Conservation (phyloP, 148 eudicot species). For the Amaranthus palmeri region DNA sequence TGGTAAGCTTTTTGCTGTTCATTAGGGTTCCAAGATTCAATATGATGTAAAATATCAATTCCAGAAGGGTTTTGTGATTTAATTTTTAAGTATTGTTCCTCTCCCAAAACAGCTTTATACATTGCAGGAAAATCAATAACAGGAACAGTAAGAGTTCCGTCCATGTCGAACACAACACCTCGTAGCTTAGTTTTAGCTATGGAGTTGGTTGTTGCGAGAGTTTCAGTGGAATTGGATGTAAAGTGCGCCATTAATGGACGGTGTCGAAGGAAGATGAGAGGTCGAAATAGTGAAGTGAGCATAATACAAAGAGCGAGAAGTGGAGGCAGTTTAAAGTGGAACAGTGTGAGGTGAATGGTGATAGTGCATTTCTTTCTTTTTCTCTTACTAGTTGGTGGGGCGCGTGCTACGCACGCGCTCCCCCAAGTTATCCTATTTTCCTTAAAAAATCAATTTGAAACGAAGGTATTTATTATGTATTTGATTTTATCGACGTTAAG, state of each 20-base stretch:
- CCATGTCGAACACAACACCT: conserved; percentile 98
- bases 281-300: conserved; percentile 10
- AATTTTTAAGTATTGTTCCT: conserved; percentile 38
- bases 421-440: too few species aligned
- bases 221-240: background rate
- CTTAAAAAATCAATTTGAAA: too few species aligned
- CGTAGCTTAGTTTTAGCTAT: conserved; percentile 37
- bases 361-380: too few species aligned
- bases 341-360: background rate
- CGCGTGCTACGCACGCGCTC: too few species aligned
- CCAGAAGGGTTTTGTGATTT: conserved; percentile 54
- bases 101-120: conserved; percentile 79
- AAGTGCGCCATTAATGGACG: conserved; percentile 13
- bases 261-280: background rate
- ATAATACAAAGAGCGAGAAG: background rate
- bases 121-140: conserved; percentile 82
- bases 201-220: background rate
- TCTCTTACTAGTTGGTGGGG: too few species aligned
- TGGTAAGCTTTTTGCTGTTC: conserved; percentile 58
- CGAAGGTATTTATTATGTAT: too few species aligned
- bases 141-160: conserved; percentile 92
- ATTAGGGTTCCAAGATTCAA: conserved; percentile 49
- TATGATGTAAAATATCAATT: conserved; percentile 72
- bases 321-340: background rate
- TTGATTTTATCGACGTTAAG: too few species aligned